These are phyloP conservation scores for Triticum turgidum DNA, from an alignment of 176 grass and related monocot species.

Conservation along the genomic window DNA sequence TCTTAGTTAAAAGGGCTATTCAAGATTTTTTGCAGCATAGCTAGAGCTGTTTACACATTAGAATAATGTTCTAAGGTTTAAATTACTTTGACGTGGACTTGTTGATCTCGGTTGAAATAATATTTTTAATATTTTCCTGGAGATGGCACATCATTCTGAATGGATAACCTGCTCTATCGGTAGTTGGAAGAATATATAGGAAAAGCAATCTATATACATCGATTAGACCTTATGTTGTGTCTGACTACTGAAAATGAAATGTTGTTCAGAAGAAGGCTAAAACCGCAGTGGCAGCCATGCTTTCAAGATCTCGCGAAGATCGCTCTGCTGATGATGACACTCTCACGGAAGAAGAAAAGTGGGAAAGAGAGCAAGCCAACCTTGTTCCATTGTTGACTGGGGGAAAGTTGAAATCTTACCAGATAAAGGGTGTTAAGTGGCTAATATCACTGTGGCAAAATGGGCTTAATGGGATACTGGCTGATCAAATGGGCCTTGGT, in stretches of 20 bases:
- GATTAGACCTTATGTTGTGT: not conserved
- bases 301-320: constrained; percentile 70
- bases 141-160: not conserved
- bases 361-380: constrained; percentile 64
- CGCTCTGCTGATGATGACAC: constrained; percentile 45
- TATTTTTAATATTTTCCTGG: not conserved
- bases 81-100: not conserved
- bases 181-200: not conserved
- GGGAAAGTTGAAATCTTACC: constrained; percentile 85
- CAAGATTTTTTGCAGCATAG: not conserved
- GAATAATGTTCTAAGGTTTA: not conserved
- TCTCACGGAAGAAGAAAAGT: constrained; percentile 72
- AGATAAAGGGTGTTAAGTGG: constrained; percentile 99
- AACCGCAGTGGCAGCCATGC: constrained; percentile 89
- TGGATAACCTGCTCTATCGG: not conserved
- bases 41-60: too few species aligned
- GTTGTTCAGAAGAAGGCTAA: constrained; percentile 78
- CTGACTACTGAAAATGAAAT: constrained; percentile 11
- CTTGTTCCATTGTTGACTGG: constrained; percentile 94
- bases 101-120: not conserved
- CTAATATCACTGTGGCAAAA: constrained; percentile 98
- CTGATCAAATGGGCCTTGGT: constrained; percentile 98
- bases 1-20: not conserved
- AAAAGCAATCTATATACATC: not conserved
- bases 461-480: constrained; percentile 89